A percentile compares a stretch with the other conserved stretches of the same genome.
phyloP scores from a whole-genome alignment of 2,329 filamentous ascomycete species.

The Nigrospora osmanthi region DNA sequence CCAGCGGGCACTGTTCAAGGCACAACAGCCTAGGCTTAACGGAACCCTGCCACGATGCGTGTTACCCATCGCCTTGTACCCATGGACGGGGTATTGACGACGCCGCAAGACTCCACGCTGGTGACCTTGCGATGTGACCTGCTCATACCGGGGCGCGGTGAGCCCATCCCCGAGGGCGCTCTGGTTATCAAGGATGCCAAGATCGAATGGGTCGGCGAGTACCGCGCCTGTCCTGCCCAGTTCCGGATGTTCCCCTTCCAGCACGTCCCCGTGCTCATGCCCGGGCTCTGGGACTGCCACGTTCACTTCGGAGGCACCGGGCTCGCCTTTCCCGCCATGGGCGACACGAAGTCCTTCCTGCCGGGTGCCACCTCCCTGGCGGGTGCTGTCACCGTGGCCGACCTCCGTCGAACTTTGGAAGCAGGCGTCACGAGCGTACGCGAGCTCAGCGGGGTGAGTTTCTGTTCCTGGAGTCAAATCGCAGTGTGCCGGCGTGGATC shows the following conservation, averaged over 20 bases:
- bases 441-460: conserved; percentile 31
- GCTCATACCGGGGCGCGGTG: conserved; percentile 38
- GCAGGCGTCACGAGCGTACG: conserved; percentile 43
- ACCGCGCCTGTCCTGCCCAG: conserved; percentile 19
- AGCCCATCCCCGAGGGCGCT: conserved; percentile 28
- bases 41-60: not conserved
- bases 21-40: no score
- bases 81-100: not conserved
- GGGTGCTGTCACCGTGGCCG: conserved; percentile 31
- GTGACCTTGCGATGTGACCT: conserved; percentile 21
- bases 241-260: conserved; percentile 19
- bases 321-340: conserved; percentile 9
- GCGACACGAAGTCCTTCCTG: conserved; percentile 9
- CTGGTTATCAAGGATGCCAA: conserved; percentile 28
- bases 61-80: not conserved
- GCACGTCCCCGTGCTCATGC: conserved; percentile 35
- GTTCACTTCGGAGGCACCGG: conserved; percentile 35
- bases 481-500: conserved; percentile 1
- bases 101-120: not conserved
- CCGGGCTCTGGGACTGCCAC: conserved; percentile 46
- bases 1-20: no score
- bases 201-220: conserved; percentile 30
- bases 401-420: conserved; percentile 31
- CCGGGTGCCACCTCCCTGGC: conserved; percentile 19
- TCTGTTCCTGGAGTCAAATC: not conserved